A percentile compares a stretch with the other conserved stretches of the same genome.
phyloP scores from a whole-genome alignment of 257 asterid genomes.

The Petrea volubilis region DNA sequence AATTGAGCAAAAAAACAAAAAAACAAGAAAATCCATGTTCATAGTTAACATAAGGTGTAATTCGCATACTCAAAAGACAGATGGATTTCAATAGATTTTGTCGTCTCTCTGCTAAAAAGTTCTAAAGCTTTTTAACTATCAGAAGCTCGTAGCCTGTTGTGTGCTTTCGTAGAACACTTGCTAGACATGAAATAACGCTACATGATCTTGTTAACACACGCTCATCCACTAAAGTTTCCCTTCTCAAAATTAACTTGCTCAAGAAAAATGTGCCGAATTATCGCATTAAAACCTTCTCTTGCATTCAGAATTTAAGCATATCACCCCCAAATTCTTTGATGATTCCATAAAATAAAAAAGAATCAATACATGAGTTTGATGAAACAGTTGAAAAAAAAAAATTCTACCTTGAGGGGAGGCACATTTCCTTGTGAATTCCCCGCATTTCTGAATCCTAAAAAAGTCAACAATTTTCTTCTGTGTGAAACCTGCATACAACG shows the following conservation, averaged over 20 bases:
- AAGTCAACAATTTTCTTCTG: slow-evolving; percentile 73
- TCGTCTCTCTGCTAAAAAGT: neutral
- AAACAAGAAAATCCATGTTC: neutral
- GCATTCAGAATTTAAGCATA: neutral
- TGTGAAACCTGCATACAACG: slow-evolving; percentile 56
- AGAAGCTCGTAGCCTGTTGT: neutral
- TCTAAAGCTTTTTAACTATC: neutral
- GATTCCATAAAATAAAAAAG: neutral
- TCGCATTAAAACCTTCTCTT: neutral
- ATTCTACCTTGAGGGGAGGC: slow-evolving; percentile 60
- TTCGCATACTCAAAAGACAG: neutral
- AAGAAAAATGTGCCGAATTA: neutral
- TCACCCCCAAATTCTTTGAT: neutral
- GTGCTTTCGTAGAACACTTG: slow-evolving; percentile 13
- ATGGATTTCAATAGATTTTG: neutral
- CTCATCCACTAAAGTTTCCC: neutral
- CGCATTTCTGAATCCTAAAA: slow-evolving; percentile 64
- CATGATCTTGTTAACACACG: neutral
- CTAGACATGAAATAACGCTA: neutral
- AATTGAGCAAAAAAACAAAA: neutral
- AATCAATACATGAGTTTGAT: neutral
- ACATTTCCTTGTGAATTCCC: slow-evolving; percentile 36
- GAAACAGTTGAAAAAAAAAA: neutral
- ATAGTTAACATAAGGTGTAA: neutral
- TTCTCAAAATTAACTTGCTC: neutral